These are phyloP conservation scores for apple (Malus domestica) DNA, from an alignment of 306 rosid genomes.

Conservation along the genomic window DNA sequence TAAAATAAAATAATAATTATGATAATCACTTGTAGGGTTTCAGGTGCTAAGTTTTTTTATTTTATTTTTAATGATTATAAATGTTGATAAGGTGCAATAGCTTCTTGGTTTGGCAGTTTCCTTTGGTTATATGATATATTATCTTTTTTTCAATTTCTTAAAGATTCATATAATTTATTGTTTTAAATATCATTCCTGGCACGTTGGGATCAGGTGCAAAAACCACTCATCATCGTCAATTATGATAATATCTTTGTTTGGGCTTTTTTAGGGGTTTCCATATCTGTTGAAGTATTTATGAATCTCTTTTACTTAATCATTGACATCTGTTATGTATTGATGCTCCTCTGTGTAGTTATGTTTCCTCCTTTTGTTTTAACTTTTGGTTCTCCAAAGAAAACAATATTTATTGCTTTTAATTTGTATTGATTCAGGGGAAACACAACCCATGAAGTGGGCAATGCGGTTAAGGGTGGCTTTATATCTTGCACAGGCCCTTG, in stretches of 20 bases:
- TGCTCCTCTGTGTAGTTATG: background rate
- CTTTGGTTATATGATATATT: background rate
- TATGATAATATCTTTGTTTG: background rate
- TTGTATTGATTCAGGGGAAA: constrained; percentile 62
- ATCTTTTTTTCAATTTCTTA: background rate
- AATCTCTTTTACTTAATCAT: background rate
- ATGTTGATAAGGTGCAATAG: background rate
- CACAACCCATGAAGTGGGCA: constrained; percentile 90
- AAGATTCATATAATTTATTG: background rate
- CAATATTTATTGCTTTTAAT: constrained; percentile 2
- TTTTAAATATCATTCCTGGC: background rate
- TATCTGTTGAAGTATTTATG: background rate
- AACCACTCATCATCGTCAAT: background rate
- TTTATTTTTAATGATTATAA: too few species aligned
- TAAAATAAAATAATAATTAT: too few species aligned
- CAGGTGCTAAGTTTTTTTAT: background rate
- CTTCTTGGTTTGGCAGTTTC: background rate
- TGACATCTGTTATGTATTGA: background rate
- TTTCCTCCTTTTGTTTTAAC: background rate
- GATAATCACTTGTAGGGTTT: background rate
- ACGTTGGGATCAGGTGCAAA: background rate
- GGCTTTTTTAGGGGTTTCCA: background rate
- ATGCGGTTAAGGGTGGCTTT: constrained; percentile 95
- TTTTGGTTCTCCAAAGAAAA: background rate
- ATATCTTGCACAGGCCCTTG: constrained; percentile 88